Evolutionary conservation across 2,329 filamentous ascomycete genomes (phyloP).

Genomic region (Ceratocystis smalleyi): DNA sequence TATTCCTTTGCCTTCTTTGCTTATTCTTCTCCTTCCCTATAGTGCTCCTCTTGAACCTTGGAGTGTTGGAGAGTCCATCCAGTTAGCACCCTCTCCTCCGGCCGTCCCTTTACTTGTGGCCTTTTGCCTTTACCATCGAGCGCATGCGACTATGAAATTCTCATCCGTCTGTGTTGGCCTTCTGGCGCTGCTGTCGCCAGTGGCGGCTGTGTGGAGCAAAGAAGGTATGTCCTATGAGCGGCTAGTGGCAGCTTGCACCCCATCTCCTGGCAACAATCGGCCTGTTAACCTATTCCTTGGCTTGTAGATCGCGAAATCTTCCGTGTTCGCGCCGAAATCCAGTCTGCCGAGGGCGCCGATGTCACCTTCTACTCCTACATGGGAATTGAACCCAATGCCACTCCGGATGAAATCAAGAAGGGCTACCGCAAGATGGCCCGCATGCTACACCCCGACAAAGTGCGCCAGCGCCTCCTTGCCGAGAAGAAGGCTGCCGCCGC

Average conservation of each 20-base stretch:
- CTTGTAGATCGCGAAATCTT: constrained; percentile 87
- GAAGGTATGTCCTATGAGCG: constrained; percentile 44
- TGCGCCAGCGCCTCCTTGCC: constrained; percentile 64
- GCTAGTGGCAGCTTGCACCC: too few species aligned
- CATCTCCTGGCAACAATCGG: too few species aligned
- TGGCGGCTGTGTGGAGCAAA: constrained; percentile 68
- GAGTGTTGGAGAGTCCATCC: constrained; percentile 21
- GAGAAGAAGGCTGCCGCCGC: constrained; percentile 45
- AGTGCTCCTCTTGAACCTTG: constrained; percentile 6
- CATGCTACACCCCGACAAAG: constrained; percentile 86
- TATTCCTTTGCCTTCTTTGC: background rate
- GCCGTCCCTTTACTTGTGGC: background rate
- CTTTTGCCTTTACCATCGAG: background rate
- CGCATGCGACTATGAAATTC: constrained; percentile 48
- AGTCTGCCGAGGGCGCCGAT: constrained; percentile 57
- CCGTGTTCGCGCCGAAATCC: constrained; percentile 76
- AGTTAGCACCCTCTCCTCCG: background rate
- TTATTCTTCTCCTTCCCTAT: background rate
- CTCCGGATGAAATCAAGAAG: constrained; percentile 78
- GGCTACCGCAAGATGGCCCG: constrained; percentile 81
- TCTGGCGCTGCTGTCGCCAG: constrained; percentile 47
- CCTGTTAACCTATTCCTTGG: background rate
- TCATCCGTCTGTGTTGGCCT: constrained; percentile 52
- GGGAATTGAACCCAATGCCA: constrained; percentile 56
- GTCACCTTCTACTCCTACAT: constrained; percentile 93